Evolutionary conservation across 1,139 yeast genomes (phyloP).

Genomic region (Saccharomyces hybrid): DNA sequence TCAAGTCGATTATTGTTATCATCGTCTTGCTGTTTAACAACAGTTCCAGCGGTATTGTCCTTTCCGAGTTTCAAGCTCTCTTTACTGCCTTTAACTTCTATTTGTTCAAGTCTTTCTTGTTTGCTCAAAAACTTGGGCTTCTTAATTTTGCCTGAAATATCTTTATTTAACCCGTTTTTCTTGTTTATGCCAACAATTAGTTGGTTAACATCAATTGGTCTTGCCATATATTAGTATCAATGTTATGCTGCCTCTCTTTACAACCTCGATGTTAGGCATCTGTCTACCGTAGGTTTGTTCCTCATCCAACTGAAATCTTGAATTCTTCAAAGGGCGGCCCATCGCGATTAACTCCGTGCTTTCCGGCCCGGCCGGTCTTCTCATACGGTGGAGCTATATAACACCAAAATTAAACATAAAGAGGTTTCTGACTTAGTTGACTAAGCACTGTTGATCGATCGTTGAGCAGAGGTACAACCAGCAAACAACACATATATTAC

Average conservation of each 20-base stretch:
- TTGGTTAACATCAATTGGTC: conserved; percentile 16
- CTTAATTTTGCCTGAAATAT: neutral
- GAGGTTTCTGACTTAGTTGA: neutral
- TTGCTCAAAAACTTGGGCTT: neutral
- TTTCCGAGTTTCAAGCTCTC: neutral
- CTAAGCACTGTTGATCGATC: neutral
- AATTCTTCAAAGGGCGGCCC: neutral
- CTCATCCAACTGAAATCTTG: too few relatives aligned
- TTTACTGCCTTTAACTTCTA: neutral
- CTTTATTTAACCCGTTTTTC: neutral
- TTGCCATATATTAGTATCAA: conserved; percentile 10
- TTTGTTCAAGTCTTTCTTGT: neutral
- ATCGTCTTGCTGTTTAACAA: too few relatives aligned
- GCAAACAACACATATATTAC: neutral
- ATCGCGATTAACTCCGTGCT: conserved; percentile 1
- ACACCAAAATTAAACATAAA: neutral
- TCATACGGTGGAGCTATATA: neutral
- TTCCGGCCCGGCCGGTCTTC: neutral
- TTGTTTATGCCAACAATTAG: conserved; percentile 6
- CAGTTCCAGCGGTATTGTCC: neutral
- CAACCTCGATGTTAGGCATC: too few relatives aligned
- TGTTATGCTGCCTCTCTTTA: too few relatives aligned
- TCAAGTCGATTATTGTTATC: too few relatives aligned
- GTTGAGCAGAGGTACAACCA: neutral
- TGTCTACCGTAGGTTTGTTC: too few relatives aligned